A percentile compares a stretch with the other conserved stretches of the same genome.
phyloP scores from a whole-genome alignment of 805 yeast species.

The Candida qinlingensis region DNA sequence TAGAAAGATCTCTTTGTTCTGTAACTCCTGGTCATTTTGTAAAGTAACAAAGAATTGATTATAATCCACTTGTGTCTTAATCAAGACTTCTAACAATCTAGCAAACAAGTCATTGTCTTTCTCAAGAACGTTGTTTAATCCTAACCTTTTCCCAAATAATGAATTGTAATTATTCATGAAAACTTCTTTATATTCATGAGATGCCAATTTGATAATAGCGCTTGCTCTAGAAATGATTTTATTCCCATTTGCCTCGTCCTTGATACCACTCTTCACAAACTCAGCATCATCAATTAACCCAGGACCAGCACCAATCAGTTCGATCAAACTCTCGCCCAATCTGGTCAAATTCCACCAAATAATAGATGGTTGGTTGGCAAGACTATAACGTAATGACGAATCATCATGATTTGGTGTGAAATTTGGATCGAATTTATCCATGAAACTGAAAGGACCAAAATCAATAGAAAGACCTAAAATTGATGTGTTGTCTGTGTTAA shows the following conservation, averaged over 20 bases:
- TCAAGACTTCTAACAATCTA: slow-evolving; percentile 50
- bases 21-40: slow-evolving; percentile 42
- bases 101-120: slow-evolving; percentile 31
- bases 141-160: slow-evolving; percentile 62
- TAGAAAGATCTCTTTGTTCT: slow-evolving; percentile 25
- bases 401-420: slow-evolving; percentile 93
- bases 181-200: slow-evolving; percentile 57
- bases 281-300: slow-evolving; percentile 39
- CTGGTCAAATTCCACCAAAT: slow-evolving; percentile 92
- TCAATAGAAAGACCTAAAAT: slow-evolving; percentile 85
- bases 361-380: slow-evolving; percentile 76
- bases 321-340: slow-evolving; percentile 79
- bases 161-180: slow-evolving; percentile 56
- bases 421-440: slow-evolving; percentile 77
- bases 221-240: slow-evolving; percentile 55
- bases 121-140: slow-evolving; percentile 42
- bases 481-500: slow-evolving; percentile 92
- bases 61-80: slow-evolving; percentile 65
- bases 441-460: slow-evolving; percentile 90
- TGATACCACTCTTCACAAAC: slow-evolving; percentile 37
- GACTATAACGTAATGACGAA: slow-evolving; percentile 61
- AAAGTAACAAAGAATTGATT: slow-evolving; percentile 70
- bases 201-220: slow-evolving; percentile 55
- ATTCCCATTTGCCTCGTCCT: slow-evolving; percentile 44
- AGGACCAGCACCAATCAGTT: slow-evolving; percentile 70